Conservation (phyloP, 495 filamentous ascomycete species). For the Neurospora cerealis region DNA sequence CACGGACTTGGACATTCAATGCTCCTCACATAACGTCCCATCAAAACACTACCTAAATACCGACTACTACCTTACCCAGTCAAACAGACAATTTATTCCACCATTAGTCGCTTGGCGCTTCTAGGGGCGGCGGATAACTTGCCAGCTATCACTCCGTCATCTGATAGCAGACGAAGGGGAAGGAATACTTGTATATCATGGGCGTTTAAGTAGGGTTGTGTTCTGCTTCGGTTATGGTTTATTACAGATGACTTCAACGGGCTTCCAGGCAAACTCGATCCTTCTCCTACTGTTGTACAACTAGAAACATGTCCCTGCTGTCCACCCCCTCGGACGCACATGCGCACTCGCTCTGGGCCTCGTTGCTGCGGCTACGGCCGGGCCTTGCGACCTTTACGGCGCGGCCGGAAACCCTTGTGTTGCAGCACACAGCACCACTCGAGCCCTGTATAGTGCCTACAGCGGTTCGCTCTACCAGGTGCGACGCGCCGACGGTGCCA, state of each 20-base stretch:
- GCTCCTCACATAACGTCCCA: background rate
- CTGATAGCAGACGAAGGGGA: background rate
- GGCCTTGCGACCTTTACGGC: background rate
- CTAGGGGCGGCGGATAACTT: background rate
- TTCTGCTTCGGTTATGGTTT: background rate
- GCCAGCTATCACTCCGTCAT: background rate
- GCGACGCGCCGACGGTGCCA: constrained; percentile 37
- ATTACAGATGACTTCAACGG: background rate
- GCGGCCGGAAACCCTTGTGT: background rate
- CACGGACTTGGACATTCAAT: background rate
- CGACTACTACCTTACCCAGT: background rate
- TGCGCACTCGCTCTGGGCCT: background rate
- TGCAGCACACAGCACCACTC: background rate
- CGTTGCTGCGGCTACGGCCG: background rate
- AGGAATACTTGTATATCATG: background rate
- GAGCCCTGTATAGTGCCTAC: constrained; percentile 37
- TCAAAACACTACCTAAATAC: background rate
- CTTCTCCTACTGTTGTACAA: background rate
- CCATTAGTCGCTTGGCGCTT: background rate
- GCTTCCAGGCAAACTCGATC: background rate
- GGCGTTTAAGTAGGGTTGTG: background rate
- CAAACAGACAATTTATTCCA: background rate
- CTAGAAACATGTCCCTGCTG: background rate
- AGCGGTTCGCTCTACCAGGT: constrained; percentile 46
- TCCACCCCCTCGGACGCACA: background rate